Evolutionary conservation across 163 green algal genomes (phyloP).

Genomic region (Trebouxiophyceae sp.): DNA sequence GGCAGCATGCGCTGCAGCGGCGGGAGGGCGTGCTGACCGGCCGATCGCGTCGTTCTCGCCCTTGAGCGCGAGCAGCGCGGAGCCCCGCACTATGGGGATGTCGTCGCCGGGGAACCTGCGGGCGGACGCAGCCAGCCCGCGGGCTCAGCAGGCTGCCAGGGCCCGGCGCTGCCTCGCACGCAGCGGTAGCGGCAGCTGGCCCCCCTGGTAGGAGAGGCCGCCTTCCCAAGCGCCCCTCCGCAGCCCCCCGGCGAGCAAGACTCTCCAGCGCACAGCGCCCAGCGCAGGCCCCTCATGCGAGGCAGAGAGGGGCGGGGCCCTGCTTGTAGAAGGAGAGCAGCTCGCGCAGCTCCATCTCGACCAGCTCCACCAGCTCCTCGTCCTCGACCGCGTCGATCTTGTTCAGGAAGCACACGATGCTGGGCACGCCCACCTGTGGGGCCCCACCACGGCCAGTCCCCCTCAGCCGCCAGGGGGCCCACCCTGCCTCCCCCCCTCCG

Average conservation of each 20-base stretch:
- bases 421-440: conserved; percentile 94
- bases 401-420: conserved; percentile 97
- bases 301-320: conserved; percentile 7
- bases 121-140: too few relatives aligned
- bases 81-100: conserved; percentile 88
- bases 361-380: conserved; percentile 94
- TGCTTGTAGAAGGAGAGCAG: conserved; percentile 98
- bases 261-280: too few relatives aligned
- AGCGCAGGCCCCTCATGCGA: too few relatives aligned
- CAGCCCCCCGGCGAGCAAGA: too few relatives aligned
- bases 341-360: conserved; percentile 98
- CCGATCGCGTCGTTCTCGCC: conserved; percentile 72
- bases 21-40: conserved; percentile 15
- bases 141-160: too few relatives aligned
- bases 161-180: too few relatives aligned
- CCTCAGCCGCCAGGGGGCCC: too few relatives aligned
- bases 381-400: conserved; percentile 97
- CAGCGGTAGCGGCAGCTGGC: too few relatives aligned
- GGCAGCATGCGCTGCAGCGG: not conserved
- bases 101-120: conserved; percentile 82
- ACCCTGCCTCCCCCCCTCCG: too few relatives aligned
- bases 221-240: too few relatives aligned
- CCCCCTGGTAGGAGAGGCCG: too few relatives aligned
- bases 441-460: too few relatives aligned
- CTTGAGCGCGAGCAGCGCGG: conserved; percentile 87